Conservation (phyloP, 2,329 filamentous ascomycete species). For the Botryotinia narcissicola region DNA sequence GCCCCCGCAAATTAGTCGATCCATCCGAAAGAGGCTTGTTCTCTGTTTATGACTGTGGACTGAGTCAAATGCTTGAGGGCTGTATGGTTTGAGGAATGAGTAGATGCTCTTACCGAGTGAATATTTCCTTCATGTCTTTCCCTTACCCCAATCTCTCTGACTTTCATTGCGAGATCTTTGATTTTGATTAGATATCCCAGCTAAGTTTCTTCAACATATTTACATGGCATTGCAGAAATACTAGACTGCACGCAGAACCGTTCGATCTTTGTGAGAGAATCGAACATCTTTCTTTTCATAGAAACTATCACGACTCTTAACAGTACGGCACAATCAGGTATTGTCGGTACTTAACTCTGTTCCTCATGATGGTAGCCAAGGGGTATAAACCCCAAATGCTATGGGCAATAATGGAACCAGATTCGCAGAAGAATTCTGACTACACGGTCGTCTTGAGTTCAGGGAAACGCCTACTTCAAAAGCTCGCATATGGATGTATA, state of each 20-base stretch:
- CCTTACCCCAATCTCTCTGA: not conserved
- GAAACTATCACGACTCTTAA: not conserved
- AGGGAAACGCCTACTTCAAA: slow-evolving; percentile 29
- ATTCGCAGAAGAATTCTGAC: slow-evolving; percentile 22
- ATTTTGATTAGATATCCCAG: not conserved
- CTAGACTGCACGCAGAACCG: not conserved
- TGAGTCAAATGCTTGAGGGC: not conserved
- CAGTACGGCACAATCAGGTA: slow-evolving; percentile 13
- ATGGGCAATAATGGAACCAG: slow-evolving; percentile 14
- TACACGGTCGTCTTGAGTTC: slow-evolving; percentile 28
- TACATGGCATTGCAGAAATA: not conserved
- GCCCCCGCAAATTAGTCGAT: slow-evolving; percentile 8
- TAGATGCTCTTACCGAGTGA: not conserved
- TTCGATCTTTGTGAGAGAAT: slow-evolving; percentile 6
- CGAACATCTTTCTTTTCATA: not conserved
- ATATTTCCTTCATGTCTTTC: not conserved
- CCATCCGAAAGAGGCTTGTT: not conserved
- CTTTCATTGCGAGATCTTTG: not conserved
- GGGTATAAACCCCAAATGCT: slow-evolving; percentile 6
- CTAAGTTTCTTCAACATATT: not conserved
- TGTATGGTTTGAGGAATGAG: not conserved
- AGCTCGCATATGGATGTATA: slow-evolving; percentile 34
- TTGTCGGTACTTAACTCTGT: not conserved
- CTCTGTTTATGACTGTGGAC: not conserved
- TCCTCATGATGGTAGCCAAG: slow-evolving; percentile 8